Conservation (phyloP, 257 asterid genomes). For the Solanum arcanum region DNA sequence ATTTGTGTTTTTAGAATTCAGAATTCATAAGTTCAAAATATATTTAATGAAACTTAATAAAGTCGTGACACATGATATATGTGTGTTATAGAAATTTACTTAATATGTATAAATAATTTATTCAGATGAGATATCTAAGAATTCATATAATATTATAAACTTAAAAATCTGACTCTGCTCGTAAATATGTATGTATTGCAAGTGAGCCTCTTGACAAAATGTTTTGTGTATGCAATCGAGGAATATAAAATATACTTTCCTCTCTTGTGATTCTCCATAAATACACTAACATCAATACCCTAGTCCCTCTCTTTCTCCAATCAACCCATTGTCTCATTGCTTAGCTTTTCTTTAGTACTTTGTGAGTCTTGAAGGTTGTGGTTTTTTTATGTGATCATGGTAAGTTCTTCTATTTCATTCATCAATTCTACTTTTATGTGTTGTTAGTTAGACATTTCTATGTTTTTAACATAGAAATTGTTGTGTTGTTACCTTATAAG, state of each 20-base stretch:
- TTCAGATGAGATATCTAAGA: too few species aligned
- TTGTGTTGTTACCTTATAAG: neutral
- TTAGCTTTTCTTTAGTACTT: neutral
- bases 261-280: constrained; percentile 44
- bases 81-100: neutral
- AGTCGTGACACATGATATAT: neutral
- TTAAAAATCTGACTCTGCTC: neutral
- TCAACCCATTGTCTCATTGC: neutral
- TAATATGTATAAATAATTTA: neutral
- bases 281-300: constrained; percentile 29
- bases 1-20: neutral
- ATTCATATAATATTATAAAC: neutral
- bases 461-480: neutral
- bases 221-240: constrained; percentile 8
- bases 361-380: neutral
- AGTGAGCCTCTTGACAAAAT: constrained; percentile 16
- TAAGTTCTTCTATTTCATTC: neutral
- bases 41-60: neutral
- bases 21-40: neutral
- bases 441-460: neutral
- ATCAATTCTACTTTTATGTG: neutral
- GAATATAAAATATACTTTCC: constrained; percentile 1
- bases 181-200: neutral
- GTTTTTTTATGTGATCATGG: constrained; percentile 28
- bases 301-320: constrained; percentile 32